Percentiles rank a stretch among this genome's conserved stretches.
phyloP scores from a whole-genome alignment of 352 stramenopile species.

The Phytophthora sp. region DNA sequence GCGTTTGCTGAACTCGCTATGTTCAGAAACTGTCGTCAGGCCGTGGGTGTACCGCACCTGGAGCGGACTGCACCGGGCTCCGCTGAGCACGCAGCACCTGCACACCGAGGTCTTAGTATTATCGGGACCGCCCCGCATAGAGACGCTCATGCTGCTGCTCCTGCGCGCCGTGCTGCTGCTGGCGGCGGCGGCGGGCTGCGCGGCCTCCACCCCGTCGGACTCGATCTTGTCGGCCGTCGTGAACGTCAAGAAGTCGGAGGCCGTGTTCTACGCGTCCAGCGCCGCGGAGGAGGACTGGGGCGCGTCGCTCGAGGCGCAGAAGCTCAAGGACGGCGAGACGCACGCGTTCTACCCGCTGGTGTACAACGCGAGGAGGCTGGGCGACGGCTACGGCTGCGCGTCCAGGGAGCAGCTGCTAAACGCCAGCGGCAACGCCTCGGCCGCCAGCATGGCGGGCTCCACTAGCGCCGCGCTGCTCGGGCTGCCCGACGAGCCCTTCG shows the following conservation, averaged over 20 bases:
- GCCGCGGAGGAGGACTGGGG: conserved; percentile 59
- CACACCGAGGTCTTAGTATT: conserved; percentile 25
- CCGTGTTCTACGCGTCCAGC: conserved; percentile 64
- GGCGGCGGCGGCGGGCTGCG: background rate
- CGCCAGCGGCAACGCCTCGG: conserved; percentile 4
- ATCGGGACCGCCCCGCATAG: conserved; percentile 8
- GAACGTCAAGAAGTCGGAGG: conserved; percentile 59
- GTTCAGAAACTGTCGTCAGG: conserved; percentile 21
- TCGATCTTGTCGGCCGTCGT: conserved; percentile 59
- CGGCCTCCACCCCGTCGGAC: conserved; percentile 37
- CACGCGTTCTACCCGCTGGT: conserved; percentile 57
- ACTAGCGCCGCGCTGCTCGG: conserved; percentile 14
- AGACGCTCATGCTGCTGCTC: conserved; percentile 13
- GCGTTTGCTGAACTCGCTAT: conserved; percentile 11
- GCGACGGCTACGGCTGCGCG: conserved; percentile 62
- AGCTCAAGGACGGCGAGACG: conserved; percentile 42
- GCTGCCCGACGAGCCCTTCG: conserved; percentile 47
- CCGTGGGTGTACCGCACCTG: conserved; percentile 18
- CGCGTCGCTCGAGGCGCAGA: conserved; percentile 52
- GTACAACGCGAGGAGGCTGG: conserved; percentile 50
- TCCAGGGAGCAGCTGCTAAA: conserved; percentile 38
- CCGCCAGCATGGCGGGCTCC: conserved; percentile 11
- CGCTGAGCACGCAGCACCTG: background rate
- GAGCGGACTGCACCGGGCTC: background rate
- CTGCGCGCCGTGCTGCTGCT: conserved; percentile 20